These are phyloP conservation scores for Mercurialis annua DNA, from an alignment of 345 rosid species.

Conservation along the genomic window DNA sequence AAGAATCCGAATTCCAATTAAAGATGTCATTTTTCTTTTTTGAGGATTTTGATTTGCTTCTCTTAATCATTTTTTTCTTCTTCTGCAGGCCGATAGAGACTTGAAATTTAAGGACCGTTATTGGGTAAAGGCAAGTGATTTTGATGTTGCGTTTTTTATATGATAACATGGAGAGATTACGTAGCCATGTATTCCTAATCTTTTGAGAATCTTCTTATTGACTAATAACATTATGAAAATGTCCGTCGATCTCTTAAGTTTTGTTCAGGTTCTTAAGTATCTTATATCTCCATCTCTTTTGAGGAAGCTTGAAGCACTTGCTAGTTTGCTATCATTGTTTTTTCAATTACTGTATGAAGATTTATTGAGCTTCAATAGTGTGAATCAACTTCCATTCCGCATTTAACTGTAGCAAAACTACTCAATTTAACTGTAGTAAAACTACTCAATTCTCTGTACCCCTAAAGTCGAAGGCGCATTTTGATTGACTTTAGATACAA, in stretches of 20 bases:
- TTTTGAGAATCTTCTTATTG: neutral
- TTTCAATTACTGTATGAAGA: neutral
- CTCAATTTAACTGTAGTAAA: no score
- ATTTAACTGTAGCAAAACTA: no score
- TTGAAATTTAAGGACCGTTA: conserved; percentile 75
- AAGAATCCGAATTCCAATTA: no score
- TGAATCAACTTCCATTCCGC: conserved; percentile 7
- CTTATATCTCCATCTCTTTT: neutral
- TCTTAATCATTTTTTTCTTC: neutral
- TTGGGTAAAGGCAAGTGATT: conserved; percentile 91
- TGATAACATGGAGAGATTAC: neutral
- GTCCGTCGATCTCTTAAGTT: no score
- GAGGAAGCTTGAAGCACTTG: neutral
- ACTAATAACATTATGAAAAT: neutral
- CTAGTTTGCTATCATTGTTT: neutral
- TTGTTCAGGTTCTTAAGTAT: no score
- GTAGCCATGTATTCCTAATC: neutral
- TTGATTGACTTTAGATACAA: no score
- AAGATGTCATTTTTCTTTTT: no score
- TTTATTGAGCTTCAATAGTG: neutral
- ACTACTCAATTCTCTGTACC: no score
- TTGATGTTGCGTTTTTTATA: neutral
- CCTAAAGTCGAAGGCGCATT: no score
- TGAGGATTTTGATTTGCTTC: neutral
- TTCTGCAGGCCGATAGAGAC: conserved; percentile 66